Percentiles rank a stretch among this genome's conserved stretches.
These are phyloP conservation scores for Kondoa subrosea DNA, from an alignment of 768 basidiomycete species.

Conservation along the genomic window DNA sequence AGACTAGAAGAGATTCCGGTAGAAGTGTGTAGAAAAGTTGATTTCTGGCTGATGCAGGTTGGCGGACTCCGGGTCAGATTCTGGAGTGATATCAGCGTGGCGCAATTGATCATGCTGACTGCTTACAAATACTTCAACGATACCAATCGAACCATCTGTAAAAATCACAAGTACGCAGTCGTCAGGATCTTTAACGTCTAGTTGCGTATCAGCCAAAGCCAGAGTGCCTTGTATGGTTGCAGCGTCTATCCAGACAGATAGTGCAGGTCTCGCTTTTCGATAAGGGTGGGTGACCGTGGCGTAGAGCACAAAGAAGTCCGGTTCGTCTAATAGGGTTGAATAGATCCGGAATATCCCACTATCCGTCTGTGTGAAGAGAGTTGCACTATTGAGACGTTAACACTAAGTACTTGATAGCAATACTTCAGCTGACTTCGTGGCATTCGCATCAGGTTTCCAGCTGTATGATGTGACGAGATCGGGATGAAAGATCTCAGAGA, in stretches of 20 bases:
- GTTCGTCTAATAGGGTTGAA: slow-evolving; percentile 26
- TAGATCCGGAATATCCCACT: slow-evolving; percentile 22
- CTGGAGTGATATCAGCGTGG: background rate
- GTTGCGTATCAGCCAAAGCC: background rate
- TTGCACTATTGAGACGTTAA: slow-evolving; percentile 13
- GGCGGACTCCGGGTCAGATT: slow-evolving; percentile 24
- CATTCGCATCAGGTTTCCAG: background rate
- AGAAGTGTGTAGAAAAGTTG: background rate
- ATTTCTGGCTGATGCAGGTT: slow-evolving; percentile 20
- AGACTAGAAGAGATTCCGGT: background rate
- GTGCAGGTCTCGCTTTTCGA: background rate
- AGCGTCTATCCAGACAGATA: background rate
- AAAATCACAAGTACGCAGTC: slow-evolving; percentile 21
- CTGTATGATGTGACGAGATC: background rate
- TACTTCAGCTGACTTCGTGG: background rate
- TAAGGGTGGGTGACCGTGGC: slow-evolving; percentile 9
- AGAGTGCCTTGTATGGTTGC: background rate
- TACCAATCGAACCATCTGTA: slow-evolving; percentile 13
- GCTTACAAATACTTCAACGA: slow-evolving; percentile 20
- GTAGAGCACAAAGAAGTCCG: slow-evolving; percentile 25
- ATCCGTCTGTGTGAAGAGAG: slow-evolving; percentile 21
- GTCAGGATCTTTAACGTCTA: background rate
- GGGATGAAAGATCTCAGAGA: slow-evolving; percentile 9
- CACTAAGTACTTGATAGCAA: background rate
- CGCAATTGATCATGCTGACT: background rate